Conservation (phyloP, 345 rosid species). For the Raphanus raphanistrum region DNA sequence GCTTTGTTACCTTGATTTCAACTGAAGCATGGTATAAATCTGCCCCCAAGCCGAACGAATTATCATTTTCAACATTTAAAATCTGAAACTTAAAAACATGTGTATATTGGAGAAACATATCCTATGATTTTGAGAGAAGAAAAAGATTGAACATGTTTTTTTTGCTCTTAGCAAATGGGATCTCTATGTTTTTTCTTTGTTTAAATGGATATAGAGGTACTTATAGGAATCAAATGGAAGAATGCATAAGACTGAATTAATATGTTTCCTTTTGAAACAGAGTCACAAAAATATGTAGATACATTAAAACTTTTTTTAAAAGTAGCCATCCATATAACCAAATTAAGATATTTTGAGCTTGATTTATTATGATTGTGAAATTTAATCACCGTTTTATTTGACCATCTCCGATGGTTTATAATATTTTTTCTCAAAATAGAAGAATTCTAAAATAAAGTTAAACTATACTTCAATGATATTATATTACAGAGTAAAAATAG, state of each 20-base stretch:
- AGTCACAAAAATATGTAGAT: conserved; percentile 22
- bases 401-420: no score
- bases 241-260: not conserved
- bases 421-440: no score
- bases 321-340: conserved; percentile 9
- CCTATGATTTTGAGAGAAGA: not conserved
- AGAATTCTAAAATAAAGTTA: no score
- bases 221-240: conserved; percentile 11
- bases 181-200: not conserved
- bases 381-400: not conserved
- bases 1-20: no score
- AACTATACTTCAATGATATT: no score
- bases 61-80: not conserved
- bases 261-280: conserved; percentile 15
- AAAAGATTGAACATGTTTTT: not conserved
- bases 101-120: not conserved
- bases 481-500: no score
- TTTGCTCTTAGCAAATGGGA: not conserved
- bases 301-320: not conserved
- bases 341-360: not conserved
- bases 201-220: not conserved
- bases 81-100: not conserved
- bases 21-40: conserved; percentile 19
- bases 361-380: not conserved
- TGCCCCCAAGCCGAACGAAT: conserved; percentile 6